A percentile compares a stretch with the other conserved stretches of the same genome.
Conservation (phyloP, 495 filamentous ascomycete genomes). For the Neurospora hispaniola region DNA sequence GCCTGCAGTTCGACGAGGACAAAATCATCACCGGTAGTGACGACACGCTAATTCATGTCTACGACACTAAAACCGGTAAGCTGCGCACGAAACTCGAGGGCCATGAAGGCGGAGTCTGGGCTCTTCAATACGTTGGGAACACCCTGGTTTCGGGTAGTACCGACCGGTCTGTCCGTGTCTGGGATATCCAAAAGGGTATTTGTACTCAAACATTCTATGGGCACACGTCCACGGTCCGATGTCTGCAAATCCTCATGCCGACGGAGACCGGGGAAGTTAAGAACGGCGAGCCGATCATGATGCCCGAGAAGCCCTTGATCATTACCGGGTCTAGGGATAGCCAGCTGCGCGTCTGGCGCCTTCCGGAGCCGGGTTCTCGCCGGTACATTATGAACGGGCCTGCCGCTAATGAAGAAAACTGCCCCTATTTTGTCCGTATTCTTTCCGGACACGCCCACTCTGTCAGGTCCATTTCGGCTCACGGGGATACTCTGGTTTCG, state of each 20-base stretch:
- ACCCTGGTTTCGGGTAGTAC: slow-evolving; percentile 93
- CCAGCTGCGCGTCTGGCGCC: slow-evolving; percentile 87
- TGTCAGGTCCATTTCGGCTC: slow-evolving; percentile 93
- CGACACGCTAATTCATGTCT: slow-evolving; percentile 96
- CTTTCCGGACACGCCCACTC: slow-evolving; percentile 85
- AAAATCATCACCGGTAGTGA: slow-evolving; percentile 97
- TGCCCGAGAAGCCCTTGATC: slow-evolving; percentile 87
- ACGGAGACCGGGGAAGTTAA: slow-evolving; percentile 58
- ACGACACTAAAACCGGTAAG: slow-evolving; percentile 91
- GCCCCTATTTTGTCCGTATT: slow-evolving; percentile 86
- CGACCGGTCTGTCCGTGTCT: slow-evolving; percentile 89
- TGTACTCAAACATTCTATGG: slow-evolving; percentile 96
- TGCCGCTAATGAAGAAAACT: slow-evolving; percentile 69
- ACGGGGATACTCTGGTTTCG: slow-evolving; percentile 94
- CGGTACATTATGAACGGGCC: slow-evolving; percentile 67
- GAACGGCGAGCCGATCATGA: slow-evolving; percentile 70
- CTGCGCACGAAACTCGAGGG: slow-evolving; percentile 73
- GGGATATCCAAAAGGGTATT: slow-evolving; percentile 86
- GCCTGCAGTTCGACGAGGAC: slow-evolving; percentile 92
- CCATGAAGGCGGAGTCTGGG: slow-evolving; percentile 97
- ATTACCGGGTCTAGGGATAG: slow-evolving; percentile 97
- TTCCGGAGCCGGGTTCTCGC: slow-evolving; percentile 69
- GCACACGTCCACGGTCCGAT: slow-evolving; percentile 94
- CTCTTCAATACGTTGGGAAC: slow-evolving; percentile 91
- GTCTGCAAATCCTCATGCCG: slow-evolving; percentile 88